Evolutionary conservation across 345 rosid species (phyloP).

Genomic region (Excoecaria agallocha): DNA sequence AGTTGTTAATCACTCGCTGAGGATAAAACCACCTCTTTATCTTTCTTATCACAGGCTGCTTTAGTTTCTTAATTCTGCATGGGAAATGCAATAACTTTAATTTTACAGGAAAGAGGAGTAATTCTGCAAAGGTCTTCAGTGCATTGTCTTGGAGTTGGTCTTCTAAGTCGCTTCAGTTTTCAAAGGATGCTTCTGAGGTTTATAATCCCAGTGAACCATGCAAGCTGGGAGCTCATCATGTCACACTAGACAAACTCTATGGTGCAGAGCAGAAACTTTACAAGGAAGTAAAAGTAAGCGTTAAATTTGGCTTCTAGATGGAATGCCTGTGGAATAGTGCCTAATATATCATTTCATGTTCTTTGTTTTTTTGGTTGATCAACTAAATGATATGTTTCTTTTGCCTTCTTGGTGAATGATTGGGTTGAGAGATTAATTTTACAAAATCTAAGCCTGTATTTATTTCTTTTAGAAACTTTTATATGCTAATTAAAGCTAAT

Average conservation of each 20-base stretch:
- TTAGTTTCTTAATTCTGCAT: not conserved
- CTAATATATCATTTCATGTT: not conserved
- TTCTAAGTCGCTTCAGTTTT: constrained; percentile 60
- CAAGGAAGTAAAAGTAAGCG: constrained; percentile 67
- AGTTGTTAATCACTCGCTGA: too few relatives aligned
- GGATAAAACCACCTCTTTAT: too few relatives aligned
- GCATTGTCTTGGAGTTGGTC: constrained; percentile 94
- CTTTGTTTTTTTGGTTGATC: not conserved
- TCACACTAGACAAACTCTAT: constrained; percentile 72
- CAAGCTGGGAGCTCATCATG: constrained; percentile 78
- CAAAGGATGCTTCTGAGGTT: constrained; percentile 39
- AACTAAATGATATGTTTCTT: not conserved
- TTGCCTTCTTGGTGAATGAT: not conserved
- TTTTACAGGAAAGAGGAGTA: constrained; percentile 68
- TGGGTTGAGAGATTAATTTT: too few relatives aligned
- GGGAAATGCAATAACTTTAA: constrained; percentile 15
- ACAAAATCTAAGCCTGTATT: too few relatives aligned
- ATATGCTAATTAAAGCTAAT: too few relatives aligned
- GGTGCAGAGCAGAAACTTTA: constrained; percentile 76
- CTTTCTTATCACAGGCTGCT: too few relatives aligned
- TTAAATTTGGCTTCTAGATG: not conserved
- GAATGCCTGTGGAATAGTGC: not conserved
- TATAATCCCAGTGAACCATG: constrained; percentile 58
- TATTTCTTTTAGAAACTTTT: too few relatives aligned
- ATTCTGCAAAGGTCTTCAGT: constrained; percentile 84